Evolutionary conservation across 495 filamentous ascomycete species (phyloP).

Genomic region (Trichoderma gamsii): DNA sequence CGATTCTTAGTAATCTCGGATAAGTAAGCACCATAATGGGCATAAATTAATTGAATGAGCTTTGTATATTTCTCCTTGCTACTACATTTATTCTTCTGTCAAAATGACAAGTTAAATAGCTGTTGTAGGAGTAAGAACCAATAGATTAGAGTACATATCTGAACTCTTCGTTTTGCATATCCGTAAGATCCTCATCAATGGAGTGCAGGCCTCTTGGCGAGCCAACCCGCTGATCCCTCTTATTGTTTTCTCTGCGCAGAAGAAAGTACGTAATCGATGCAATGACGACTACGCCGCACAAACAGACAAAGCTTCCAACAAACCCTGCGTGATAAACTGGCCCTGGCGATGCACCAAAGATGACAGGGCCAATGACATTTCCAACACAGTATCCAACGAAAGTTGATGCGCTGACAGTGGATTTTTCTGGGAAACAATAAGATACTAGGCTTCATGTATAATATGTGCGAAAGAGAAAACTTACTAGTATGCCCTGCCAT

Average conservation of each 20-base stretch:
- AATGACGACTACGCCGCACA: constrained; percentile 36
- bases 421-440: constrained; percentile 34
- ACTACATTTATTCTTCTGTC: no score
- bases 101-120: background rate
- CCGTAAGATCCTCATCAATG: constrained; percentile 41
- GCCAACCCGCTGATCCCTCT: constrained; percentile 25
- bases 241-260: constrained; percentile 31
- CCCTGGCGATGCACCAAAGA: constrained; percentile 24
- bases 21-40: no score
- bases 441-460: constrained; percentile 30
- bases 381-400: constrained; percentile 19
- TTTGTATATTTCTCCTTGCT: no score
- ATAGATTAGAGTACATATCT: background rate
- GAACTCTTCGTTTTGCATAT: constrained; percentile 21
- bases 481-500: constrained; percentile 43
- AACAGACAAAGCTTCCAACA: constrained; percentile 31
- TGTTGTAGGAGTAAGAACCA: background rate
- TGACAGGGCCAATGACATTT: constrained; percentile 35
- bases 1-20: no score
- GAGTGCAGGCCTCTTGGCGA: constrained; percentile 37
- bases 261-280: constrained; percentile 34
- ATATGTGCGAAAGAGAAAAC: constrained; percentile 31
- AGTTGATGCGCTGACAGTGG: constrained; percentile 16
- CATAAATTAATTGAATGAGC: no score
- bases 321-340: constrained; percentile 16